These are phyloP conservation scores for Talaromyces verruculosus DNA, from an alignment of 2,329 filamentous ascomycete genomes.

Conservation along the genomic window DNA sequence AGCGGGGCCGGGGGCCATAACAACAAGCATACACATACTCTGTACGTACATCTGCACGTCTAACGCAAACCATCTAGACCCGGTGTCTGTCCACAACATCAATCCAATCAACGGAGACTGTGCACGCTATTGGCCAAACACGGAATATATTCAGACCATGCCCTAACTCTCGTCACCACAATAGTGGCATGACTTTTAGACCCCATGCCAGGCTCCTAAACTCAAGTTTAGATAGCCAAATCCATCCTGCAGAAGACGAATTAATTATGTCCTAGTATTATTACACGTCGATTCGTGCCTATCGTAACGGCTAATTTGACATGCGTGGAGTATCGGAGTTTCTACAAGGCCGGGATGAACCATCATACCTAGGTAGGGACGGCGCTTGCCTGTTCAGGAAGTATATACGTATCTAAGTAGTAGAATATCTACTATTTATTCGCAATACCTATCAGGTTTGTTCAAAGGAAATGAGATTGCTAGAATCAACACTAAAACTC, in stretches of 20 bases:
- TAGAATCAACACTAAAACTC: not conserved
- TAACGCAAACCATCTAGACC: not conserved
- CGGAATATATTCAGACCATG: not conserved
- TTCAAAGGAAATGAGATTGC: too few species aligned
- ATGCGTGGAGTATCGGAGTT: not conserved
- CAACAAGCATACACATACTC: not conserved
- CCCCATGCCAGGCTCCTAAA: not conserved
- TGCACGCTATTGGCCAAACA: not conserved
- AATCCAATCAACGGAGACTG: not conserved
- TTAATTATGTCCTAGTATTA: not conserved
- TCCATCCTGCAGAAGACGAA: not conserved
- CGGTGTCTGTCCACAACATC: not conserved
- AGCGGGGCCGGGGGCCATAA: not conserved
- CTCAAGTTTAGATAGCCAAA: not conserved
- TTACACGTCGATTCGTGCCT: not conserved
- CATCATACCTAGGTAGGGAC: not conserved
- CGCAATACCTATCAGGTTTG: not conserved
- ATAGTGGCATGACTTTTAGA: not conserved
- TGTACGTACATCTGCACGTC: not conserved
- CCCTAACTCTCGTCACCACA: not conserved
- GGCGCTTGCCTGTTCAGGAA: not conserved
- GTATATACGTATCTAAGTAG: not conserved
- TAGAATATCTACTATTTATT: not conserved
- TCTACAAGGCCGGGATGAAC: not conserved
- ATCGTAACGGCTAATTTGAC: not conserved